Percentiles rank a stretch among this genome's conserved stretches.
These are phyloP conservation scores for Aspergillus calidoustus DNA, from an alignment of 2,329 filamentous ascomycete genomes.

Conservation along the genomic window DNA sequence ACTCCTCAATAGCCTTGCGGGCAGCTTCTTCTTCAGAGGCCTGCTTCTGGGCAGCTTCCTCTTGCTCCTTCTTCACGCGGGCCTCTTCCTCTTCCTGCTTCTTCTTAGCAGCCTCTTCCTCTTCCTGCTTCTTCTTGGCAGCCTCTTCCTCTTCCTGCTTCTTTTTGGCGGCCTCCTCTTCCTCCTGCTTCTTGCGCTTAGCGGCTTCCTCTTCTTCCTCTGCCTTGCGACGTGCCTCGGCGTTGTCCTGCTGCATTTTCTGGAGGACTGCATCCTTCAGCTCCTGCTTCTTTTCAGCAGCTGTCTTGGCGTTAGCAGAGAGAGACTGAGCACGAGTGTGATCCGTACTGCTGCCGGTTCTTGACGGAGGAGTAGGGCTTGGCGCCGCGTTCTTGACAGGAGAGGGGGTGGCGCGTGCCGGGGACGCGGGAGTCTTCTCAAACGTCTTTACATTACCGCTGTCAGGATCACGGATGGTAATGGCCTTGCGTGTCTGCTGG, in stretches of 20 bases:
- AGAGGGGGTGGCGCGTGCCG: constrained; percentile 59
- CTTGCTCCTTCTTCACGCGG: constrained; percentile 34
- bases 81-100: constrained; percentile 51
- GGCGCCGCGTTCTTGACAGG: constrained; percentile 68
- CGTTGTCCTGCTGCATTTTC: constrained; percentile 63
- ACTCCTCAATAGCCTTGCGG: constrained; percentile 30
- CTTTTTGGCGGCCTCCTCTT: constrained; percentile 37
- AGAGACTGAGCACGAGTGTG: constrained; percentile 75
- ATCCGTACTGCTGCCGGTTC: constrained; percentile 67
- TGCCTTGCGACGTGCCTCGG: constrained; percentile 52
- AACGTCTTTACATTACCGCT: constrained; percentile 77
- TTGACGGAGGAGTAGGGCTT: constrained; percentile 80
- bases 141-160: constrained; percentile 31
- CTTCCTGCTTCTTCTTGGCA: constrained; percentile 28
- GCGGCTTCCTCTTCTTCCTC: constrained; percentile 52
- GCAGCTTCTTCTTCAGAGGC: constrained; percentile 30
- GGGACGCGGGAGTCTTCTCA: constrained; percentile 68
- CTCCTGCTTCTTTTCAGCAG: constrained; percentile 80
- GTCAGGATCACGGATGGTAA: constrained; percentile 81
- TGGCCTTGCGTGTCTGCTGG: constrained; percentile 69
- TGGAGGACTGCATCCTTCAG: constrained; percentile 62
- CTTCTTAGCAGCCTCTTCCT: constrained; percentile 11
- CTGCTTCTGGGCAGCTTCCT: constrained; percentile 36
- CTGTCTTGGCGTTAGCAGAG: constrained; percentile 72
- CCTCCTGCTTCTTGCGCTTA: constrained; percentile 37